Evolutionary conservation across 108 stramenopile species (phyloP), one percentile per base, ranked within the genome.

Genomic region (Skeletonema menzelii): DNA sequence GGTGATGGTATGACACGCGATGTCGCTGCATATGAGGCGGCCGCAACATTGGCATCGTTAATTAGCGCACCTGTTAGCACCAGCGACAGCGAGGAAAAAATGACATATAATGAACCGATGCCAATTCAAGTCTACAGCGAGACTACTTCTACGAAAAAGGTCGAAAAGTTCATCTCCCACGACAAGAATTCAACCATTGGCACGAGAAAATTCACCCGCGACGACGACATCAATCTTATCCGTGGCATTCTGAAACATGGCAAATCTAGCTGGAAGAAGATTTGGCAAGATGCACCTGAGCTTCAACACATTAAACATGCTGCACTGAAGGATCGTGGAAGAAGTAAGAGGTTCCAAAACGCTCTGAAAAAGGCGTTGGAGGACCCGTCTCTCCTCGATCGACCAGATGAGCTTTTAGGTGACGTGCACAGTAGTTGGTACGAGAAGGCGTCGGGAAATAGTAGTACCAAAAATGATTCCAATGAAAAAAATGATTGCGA

Each of bases 261-360:
- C 8, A 58, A 60, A 27, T 61, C 47, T 31, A 55, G 62, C 31
- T 67, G 60, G 66, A 76, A 76, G 59, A 35, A 53, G 4, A 63
- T 73, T 27, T 65, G 64, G 56, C 53, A 73, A 11, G 40, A 30
- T 5, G 12, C 27, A 11, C 55, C 53, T 28, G 17, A 10, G 6
- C 22, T 73, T 19, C 64, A 66, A 20, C 73, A 75, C 30, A 75
- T 75, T 17, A 56, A 40, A 47, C 73, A 66, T 4, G 14, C 40
- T n/a, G 73, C 73, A 14, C 56, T 75, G 27, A 75, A 75, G 40
- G 73, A 75, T 32, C 19, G 73, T 28, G 65, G 64, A 13, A 47
- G 73, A 19, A 46, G 40, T 17, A 44, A 13, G 15, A 55, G 73
- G 1, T 75, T 67, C 40, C 28, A 49, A 20, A 58, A 8, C 11